Base-by-base conservation (phyloP, 2,329 filamentous ascomycete species). In the Alternaria postmessia region DNA sequence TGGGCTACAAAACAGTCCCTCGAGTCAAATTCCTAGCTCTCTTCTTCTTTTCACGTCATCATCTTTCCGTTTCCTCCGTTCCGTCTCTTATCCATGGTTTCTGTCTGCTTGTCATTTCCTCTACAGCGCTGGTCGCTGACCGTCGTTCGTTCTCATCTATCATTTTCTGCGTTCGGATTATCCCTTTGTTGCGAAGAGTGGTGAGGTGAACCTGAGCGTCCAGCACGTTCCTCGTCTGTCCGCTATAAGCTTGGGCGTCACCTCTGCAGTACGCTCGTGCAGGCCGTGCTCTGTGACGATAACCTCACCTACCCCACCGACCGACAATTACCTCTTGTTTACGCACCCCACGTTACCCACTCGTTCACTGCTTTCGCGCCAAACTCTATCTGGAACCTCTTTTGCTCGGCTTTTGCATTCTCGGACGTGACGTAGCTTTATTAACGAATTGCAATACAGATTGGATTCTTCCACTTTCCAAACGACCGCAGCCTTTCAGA, bases 281-380 rank as follows among this genome's bases (percentile, higher is more conserved):
- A 61, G 57, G 32, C 64, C 66, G 64, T 67, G 66, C 66, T 59
- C 59, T 32, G 56, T 54, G 43, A 59, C 57, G 54, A 67, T 54
- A 57, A 44, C 61, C 59, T 62, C 62, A 57, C 24, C 18, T 41
- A 24, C 57, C 59, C 58, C 57, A 39, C 57, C 47, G 49, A 24
- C 22, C n/a, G 47, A 47, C 22, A 38, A 30, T 42, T 41, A 24
- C 32, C 39, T 24, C 44, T 20, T 12, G 7, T 36, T 39, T 22
- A 54, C 42, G 41, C 49, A 61, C 54, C 43, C 51, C 43, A 12
- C 34, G 14, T 16, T 22, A 22, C 57, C 28, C 51, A 38, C 18
- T 51, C 41, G 41, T 20, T 34, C 30, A 47, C 20, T 41, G 11
- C 4, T 14, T 48, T 22, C 28, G n/a, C 46, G 47, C 46, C 38